These are phyloP conservation scores for Triticum dicoccoides DNA, from an alignment of 176 grass and related monocot genomes.

Conservation along the genomic window DNA sequence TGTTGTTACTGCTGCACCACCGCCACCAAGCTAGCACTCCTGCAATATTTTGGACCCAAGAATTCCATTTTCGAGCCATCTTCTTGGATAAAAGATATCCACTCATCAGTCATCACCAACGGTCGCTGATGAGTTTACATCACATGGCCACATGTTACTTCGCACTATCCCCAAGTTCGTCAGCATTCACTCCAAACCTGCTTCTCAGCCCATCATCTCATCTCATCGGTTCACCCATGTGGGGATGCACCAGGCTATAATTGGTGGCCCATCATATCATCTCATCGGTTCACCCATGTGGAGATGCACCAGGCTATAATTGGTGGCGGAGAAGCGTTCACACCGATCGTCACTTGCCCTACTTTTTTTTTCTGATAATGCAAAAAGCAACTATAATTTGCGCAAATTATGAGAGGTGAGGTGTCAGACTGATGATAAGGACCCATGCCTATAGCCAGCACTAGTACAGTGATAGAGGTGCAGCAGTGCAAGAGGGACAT, in stretches of 20 bases:
- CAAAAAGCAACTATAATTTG: neutral
- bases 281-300: neutral
- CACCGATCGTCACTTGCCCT: neutral
- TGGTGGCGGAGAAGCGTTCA: neutral
- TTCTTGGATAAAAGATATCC: neutral
- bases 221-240: neutral
- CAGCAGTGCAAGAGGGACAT: neutral
- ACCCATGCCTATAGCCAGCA: neutral
- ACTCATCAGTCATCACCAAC: neutral
- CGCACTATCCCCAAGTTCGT: neutral
- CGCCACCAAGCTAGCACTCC: neutral
- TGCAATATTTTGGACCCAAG: neutral
- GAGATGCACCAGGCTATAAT: neutral
- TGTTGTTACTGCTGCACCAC: neutral
- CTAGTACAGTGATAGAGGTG: neutral
- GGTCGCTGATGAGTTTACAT: neutral
- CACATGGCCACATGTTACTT: neutral
- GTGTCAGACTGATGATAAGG: conserved; percentile 24
- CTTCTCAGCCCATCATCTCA: neutral
- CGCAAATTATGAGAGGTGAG: conserved; percentile 15
- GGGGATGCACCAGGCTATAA: neutral
- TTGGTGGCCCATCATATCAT: neutral
- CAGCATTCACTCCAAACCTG: neutral
- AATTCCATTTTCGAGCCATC: neutral
- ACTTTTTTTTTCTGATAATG: neutral